A percentile compares a stretch with the other conserved stretches of the same genome.
These are phyloP conservation scores for Fraxinus ornus DNA, from an alignment of 305 asterid genomes.

Conservation along the genomic window DNA sequence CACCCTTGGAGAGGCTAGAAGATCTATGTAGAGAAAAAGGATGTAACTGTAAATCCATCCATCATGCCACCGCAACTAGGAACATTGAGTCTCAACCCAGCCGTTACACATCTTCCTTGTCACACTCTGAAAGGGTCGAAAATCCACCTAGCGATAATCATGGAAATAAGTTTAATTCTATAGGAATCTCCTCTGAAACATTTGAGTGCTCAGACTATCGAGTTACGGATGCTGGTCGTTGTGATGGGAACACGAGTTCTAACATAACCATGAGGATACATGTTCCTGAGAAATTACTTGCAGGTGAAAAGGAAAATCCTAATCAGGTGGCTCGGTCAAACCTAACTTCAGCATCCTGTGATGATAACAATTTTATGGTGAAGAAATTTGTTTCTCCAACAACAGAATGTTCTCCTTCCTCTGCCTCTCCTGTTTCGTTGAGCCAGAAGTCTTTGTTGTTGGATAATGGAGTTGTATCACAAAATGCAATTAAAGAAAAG, in stretches of 20 bases:
- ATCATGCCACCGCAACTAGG: slow-evolving; percentile 46
- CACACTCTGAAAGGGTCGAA: slow-evolving; percentile 44
- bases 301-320: slow-evolving; percentile 29
- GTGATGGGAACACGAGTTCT: slow-evolving; percentile 35
- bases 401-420: slow-evolving; percentile 37
- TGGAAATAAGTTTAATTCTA: slow-evolving; percentile 34
- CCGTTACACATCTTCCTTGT: slow-evolving; percentile 60
- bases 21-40: not conserved
- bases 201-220: slow-evolving; percentile 36
- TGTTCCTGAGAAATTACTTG: slow-evolving; percentile 25
- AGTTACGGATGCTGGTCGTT: slow-evolving; percentile 34
- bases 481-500: slow-evolving; percentile 45
- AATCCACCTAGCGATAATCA: slow-evolving; percentile 30
- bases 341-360: slow-evolving; percentile 32
- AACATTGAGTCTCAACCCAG: slow-evolving; percentile 47
- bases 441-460: slow-evolving; percentile 37
- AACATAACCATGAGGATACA: slow-evolving; percentile 24
- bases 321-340: slow-evolving; percentile 8
- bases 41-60: slow-evolving; percentile 4
- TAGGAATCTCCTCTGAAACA: slow-evolving; percentile 26
- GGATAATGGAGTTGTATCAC: slow-evolving; percentile 39
- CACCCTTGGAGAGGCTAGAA: not conserved
- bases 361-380: slow-evolving; percentile 51
- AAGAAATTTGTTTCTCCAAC: slow-evolving; percentile 36
- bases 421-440: slow-evolving; percentile 32